Base-by-base conservation (phyloP, 2,329 filamentous ascomycete genomes). In the Cercospora sp. region DNA sequence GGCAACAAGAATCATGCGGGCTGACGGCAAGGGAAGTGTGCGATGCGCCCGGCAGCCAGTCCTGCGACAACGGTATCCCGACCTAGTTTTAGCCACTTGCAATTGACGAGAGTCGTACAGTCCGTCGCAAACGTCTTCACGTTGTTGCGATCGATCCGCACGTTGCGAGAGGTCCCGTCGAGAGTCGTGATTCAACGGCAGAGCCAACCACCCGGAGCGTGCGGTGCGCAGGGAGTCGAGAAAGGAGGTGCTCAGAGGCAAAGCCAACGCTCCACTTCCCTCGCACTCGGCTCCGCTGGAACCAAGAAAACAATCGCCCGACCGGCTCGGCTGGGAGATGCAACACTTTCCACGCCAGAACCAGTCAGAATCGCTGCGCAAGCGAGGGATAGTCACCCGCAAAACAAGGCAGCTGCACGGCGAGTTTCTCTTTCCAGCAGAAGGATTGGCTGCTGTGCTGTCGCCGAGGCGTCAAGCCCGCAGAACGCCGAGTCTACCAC, bases 1-100 rank as follows among this genome's bases (percentile, higher is more conserved):
- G 28, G 51, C 37, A 60, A 63, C 62, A 63, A 40, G 53, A 49
- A 40, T 61, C 49, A 40, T 69, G 69, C 65, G 34, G 64, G 67
- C 65, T 69, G 67, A 63, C 63, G 67, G 67, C 51, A 61, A 37
- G 30, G 30, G 61, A 28, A 51, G 61, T 18, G 16, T 49, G 40
- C 37, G 37, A 43, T 43, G 37, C 37, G 10, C 24, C 40, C 40
- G 43, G 43, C 28, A 30, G 45, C n/a, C 28, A 3, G 18, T 16
- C 12, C 45, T 55, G 51, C 32, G 32, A 26, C 51, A 7, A 32
- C 62, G 59, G 37, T 61, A 45, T 61, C 18, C 51, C 32, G 62
- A 57, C 49, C 45, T 57, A 32, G 18, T 32, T n/a, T 16, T 8
- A 57, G 53, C 53, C 30, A 58, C 24, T 7, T 24, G 53, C 21